phyloP scores from a whole-genome alignment of 768 basidiomycete species.

The Crassisporium funariophilum region DNA sequence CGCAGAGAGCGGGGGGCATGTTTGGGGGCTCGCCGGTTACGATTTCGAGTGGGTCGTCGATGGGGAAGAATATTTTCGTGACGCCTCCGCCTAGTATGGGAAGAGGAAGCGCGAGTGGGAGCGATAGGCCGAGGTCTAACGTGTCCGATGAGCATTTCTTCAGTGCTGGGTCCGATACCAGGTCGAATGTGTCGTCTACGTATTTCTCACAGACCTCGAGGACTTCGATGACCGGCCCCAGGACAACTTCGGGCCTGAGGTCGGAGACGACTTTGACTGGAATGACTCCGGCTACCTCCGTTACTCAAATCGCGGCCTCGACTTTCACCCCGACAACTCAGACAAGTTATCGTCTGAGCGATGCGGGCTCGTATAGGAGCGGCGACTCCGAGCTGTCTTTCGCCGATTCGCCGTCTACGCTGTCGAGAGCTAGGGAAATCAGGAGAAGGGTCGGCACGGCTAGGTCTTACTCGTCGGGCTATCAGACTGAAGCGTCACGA shows the following conservation, averaged over 20 bases:
- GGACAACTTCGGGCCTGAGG: constrained; percentile 31
- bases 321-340: constrained; percentile 32
- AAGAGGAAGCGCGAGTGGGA: constrained; percentile 25
- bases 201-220: constrained; percentile 38
- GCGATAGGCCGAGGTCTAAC: constrained; percentile 34
- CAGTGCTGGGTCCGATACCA: constrained; percentile 36
- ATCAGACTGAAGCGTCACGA: constrained; percentile 32
- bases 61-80: constrained; percentile 41
- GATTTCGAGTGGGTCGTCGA: constrained; percentile 64
- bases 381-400: constrained; percentile 42
- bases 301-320: constrained; percentile 51
- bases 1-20: constrained; percentile 40
- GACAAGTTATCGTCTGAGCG: constrained; percentile 36
- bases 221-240: constrained; percentile 24
- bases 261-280: constrained; percentile 24
- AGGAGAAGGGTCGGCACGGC: constrained; percentile 52
- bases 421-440: constrained; percentile 62
- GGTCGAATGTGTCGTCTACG: constrained; percentile 37
- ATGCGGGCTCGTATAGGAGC: constrained; percentile 52
- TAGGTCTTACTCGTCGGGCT: constrained; percentile 43
- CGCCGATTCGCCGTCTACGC: constrained; percentile 50
- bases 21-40: constrained; percentile 69
- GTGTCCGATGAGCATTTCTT: constrained; percentile 43
- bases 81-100: constrained; percentile 44
- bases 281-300: constrained; percentile 35